Evolutionary conservation across 1,284 basidiomycete species (phyloP), one percentile per base, ranked within the genome.

Genomic region (Tilletia setariae): DNA sequence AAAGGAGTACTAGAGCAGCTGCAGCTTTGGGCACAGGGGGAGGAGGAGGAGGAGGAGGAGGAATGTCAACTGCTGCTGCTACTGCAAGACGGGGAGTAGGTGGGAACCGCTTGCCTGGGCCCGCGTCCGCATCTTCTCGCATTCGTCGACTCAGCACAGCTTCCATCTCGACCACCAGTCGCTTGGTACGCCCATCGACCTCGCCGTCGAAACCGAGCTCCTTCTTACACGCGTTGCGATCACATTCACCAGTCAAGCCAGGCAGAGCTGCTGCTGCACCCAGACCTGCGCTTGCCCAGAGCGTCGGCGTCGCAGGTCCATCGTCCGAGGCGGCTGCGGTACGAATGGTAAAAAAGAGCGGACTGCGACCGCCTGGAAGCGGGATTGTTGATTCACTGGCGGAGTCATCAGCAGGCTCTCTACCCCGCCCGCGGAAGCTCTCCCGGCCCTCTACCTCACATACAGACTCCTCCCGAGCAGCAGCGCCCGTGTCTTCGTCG

Each of bases 381-480:
- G 35, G 35, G 4, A 11, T 11, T 40, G 4, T 11, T 11, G 35
- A 40, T 40, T 4, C 30, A 9, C 19, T 15, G 56, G 56, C 8
- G n/a, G 51, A 53, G 51, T 15, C 16, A 40, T 25, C 23, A 30
- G 23, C 56, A n/a, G 32, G 56, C 25, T 61, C 56, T 1, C 56
- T 61, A 2, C 30, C 56, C 21, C 56, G 56, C 2, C 56, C 56
- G 13, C 25, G 56, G 2, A 61, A 61, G 56, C 56, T 61, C 30
- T 61, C 56, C 8, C 23, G 56, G 16, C 56, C 56, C 11, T 61
- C 56, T 15, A 61, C 56, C 35, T 40, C 35, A 6, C 35, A 6
- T 11, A 40, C 35, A 40, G 35, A 40, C 35, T 40, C 35, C 6
- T 40, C 35, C 35, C 35, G 35, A 40, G 6, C 35, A 40, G 6